phyloP scores from a whole-genome alignment of 306 rosid species.

The Citrullus colocynthis region DNA sequence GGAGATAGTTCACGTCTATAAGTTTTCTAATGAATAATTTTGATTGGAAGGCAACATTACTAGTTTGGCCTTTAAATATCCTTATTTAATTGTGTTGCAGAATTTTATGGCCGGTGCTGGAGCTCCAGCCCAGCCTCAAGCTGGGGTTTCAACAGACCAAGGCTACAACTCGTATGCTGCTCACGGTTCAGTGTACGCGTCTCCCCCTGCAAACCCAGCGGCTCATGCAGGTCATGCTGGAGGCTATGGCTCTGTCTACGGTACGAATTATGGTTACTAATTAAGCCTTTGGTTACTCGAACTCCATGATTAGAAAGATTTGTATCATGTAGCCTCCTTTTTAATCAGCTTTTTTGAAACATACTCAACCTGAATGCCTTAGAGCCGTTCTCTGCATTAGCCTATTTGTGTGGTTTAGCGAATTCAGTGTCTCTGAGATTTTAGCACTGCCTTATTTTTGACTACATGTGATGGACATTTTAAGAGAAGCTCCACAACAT shows the following conservation, averaged over 20 bases:
- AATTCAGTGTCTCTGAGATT: not conserved
- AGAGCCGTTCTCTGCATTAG: not conserved
- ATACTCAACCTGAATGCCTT: no score
- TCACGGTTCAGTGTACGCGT: slow-evolving; percentile 65
- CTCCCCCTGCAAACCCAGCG: slow-evolving; percentile 58
- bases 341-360: not conserved
- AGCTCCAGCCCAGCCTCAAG: slow-evolving; percentile 41
- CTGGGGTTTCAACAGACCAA: slow-evolving; percentile 50
- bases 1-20: not conserved
- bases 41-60: not conserved
- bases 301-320: not conserved
- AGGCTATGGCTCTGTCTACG: slow-evolving; percentile 68
- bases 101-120: slow-evolving; percentile 95
- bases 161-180: slow-evolving; percentile 61
- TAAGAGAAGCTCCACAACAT: not conserved
- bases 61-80: not conserved
- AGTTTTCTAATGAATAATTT: not conserved
- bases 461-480: not conserved
- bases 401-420: slow-evolving; percentile 8
- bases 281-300: slow-evolving; percentile 10
- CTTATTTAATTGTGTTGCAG: slow-evolving; percentile 24
- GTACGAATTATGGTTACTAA: slow-evolving; percentile 79
- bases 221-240: slow-evolving; percentile 41
- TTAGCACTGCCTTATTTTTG: not conserved
- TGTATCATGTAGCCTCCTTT: not conserved